Conservation (phyloP, 148 eudicot species). For the Salicornia ramosissima region DNA sequence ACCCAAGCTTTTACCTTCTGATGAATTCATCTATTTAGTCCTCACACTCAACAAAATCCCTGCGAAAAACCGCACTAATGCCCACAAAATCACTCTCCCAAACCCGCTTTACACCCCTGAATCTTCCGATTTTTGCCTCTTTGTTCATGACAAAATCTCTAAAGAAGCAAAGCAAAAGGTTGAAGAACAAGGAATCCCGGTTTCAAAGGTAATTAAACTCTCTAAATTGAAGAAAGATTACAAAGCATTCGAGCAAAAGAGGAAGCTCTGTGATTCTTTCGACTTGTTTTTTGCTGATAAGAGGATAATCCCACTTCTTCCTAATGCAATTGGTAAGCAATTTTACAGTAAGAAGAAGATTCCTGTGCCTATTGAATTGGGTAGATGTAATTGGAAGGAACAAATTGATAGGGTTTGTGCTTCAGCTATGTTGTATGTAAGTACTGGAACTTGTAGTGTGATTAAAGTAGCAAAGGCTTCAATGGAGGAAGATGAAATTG, state of each 20-base stretch:
- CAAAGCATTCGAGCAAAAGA: slow-evolving; percentile 53
- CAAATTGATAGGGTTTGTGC: slow-evolving; percentile 60
- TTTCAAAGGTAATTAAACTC: slow-evolving; percentile 46
- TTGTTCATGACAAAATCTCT: slow-evolving; percentile 45
- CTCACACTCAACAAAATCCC: slow-evolving; percentile 71
- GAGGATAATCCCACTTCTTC: slow-evolving; percentile 49
- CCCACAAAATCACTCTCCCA: slow-evolving; percentile 55
- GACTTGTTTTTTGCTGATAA: slow-evolving; percentile 64
- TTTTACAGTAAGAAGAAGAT: slow-evolving; percentile 66
- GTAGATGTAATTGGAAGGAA: slow-evolving; percentile 60
- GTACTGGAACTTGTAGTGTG: slow-evolving; percentile 73
- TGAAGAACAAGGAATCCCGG: slow-evolving; percentile 27
- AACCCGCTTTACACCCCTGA: slow-evolving; percentile 40
- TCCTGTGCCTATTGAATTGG: slow-evolving; percentile 66
- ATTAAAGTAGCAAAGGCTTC: slow-evolving; percentile 53
- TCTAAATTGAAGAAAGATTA: slow-evolving; percentile 53
- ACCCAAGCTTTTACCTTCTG: slow-evolving; percentile 37
- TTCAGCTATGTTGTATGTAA: slow-evolving; percentile 50
- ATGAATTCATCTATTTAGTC: slow-evolving; percentile 61
- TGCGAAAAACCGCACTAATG: slow-evolving; percentile 35
- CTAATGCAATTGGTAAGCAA: slow-evolving; percentile 50
- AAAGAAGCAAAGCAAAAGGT: slow-evolving; percentile 41
- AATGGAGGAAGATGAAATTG: slow-evolving; percentile 49
- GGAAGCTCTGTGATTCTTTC: slow-evolving; percentile 62
- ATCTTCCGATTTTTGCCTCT: slow-evolving; percentile 42